A percentile compares a stretch with the other conserved stretches of the same genome.
Conservation (phyloP, 768 basidiomycete genomes). For the Leccinum subgranulosum region DNA sequence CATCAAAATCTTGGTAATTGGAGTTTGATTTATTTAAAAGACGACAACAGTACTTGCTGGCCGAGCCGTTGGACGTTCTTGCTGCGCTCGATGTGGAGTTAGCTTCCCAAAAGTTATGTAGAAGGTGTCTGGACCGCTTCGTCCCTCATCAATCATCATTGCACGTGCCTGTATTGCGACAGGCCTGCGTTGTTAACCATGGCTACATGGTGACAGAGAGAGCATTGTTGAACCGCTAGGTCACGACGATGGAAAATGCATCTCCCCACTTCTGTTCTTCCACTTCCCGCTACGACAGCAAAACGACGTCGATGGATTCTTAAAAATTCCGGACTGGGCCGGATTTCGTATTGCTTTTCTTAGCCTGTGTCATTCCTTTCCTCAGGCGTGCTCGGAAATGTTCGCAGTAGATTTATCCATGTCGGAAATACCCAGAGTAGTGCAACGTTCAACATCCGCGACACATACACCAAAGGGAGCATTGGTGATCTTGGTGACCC, state of each 20-base stretch:
- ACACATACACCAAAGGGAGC: constrained; percentile 61
- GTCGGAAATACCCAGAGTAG: not conserved
- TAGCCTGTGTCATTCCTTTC: constrained; percentile 1
- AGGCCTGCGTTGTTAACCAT: too few species aligned
- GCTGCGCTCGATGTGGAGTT: constrained; percentile 8
- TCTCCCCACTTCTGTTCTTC: not conserved
- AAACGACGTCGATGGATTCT: constrained; percentile 8
- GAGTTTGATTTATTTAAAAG: too few species aligned
- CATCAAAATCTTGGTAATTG: not conserved
- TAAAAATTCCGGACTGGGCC: constrained; percentile 6
- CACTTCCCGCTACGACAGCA: not conserved
- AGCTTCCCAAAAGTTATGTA: not conserved
- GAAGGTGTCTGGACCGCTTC: not conserved
- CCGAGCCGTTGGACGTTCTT: constrained; percentile 6
- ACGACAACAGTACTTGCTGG: not conserved
- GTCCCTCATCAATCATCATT: not conserved
- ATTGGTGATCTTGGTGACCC: constrained; percentile 72
- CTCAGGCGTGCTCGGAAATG: constrained; percentile 10
- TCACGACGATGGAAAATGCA: constrained; percentile 5
- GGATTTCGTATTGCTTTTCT: constrained; percentile 5
- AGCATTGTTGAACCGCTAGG: not conserved
- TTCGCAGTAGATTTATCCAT: constrained; percentile 11
- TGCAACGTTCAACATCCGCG: constrained; percentile 1
- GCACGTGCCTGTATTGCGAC: not conserved
- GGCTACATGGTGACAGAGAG: too few species aligned